Evolutionary conservation across 2,329 filamentous ascomycete species (phyloP).

Genomic region (Fusarium udum): DNA sequence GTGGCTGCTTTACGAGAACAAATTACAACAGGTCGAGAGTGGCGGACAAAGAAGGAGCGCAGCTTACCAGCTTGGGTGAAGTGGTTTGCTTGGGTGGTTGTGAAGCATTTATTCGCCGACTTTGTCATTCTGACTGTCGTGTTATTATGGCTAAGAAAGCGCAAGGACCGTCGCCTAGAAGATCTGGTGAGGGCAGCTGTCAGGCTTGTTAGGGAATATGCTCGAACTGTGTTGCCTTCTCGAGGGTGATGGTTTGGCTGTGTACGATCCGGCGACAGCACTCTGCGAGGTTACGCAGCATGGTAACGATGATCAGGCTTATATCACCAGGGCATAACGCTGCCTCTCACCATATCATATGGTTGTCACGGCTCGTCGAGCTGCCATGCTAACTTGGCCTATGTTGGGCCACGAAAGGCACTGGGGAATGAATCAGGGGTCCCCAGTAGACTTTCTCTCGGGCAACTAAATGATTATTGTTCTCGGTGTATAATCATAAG

Average conservation of each 20-base stretch:
- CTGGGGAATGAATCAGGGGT: not conserved
- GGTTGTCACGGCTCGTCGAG: not conserved
- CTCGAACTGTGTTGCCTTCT: constrained; percentile 66
- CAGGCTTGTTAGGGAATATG: constrained; percentile 65
- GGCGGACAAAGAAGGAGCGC: constrained; percentile 71
- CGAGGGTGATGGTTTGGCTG: constrained; percentile 52
- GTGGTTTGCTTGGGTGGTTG: constrained; percentile 73
- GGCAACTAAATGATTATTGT: not conserved
- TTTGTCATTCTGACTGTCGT: constrained; percentile 71
- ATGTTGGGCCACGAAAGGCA: not conserved
- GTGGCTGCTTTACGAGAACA: constrained; percentile 93
- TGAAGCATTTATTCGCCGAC: constrained; percentile 81
- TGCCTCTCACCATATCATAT: not conserved
- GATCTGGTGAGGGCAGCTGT: constrained; percentile 76
- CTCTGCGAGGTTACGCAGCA: not conserved
- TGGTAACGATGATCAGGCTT: not conserved
- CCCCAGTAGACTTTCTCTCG: not conserved
- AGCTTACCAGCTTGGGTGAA: constrained; percentile 75
- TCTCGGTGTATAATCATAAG: not conserved
- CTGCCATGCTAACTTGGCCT: not conserved
- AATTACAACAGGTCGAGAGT: constrained; percentile 79
- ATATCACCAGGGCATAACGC: not conserved
- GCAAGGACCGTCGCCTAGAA: constrained; percentile 76
- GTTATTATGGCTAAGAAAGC: constrained; percentile 76
- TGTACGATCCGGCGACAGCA: not conserved